A percentile compares a stretch with the other conserved stretches of the same genome.
These are phyloP conservation scores for Henningerozyma blattae DNA, from an alignment of 805 yeast species.

Conservation along the genomic window DNA sequence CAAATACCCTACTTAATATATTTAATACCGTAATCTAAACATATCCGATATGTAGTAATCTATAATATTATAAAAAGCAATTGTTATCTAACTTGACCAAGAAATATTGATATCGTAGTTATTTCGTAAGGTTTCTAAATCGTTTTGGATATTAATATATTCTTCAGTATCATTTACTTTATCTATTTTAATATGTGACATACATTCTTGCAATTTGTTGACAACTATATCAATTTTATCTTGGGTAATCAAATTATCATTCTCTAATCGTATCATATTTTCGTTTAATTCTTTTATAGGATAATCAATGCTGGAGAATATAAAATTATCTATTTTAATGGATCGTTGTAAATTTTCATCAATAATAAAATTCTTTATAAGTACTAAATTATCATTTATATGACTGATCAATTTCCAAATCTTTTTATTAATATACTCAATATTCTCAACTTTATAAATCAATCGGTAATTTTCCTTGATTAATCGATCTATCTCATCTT, in stretches of 20 bases:
- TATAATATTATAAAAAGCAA: too few relatives aligned
- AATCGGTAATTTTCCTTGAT: constrained; percentile 17
- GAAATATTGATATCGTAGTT: too few relatives aligned
- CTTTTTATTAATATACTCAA: constrained; percentile 18
- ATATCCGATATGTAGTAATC: too few relatives aligned
- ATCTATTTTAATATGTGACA: too few relatives aligned
- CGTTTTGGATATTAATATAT: too few relatives aligned
- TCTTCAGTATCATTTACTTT: too few relatives aligned
- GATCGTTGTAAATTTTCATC: not conserved
- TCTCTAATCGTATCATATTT: not conserved
- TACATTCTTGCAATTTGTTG: not conserved
- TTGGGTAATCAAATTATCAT: not conserved
- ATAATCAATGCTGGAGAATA: not conserved
- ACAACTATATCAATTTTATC: not conserved
- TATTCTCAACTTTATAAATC: constrained; percentile 20
- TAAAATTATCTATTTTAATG: not conserved
- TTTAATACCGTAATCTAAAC: too few relatives aligned
- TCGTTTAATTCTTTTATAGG: not conserved
- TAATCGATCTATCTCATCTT: constrained; percentile 10
- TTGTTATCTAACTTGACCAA: too few relatives aligned
- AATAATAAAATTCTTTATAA: not conserved
- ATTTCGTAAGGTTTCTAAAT: too few relatives aligned
- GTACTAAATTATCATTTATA: constrained; percentile 11
- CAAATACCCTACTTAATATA: too few relatives aligned
- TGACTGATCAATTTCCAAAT: constrained; percentile 15